Evolutionary conservation across 306 rosid species (phyloP), one percentile per base, ranked within the genome.

Genomic region (barrel medic (Medicago truncatula)): DNA sequence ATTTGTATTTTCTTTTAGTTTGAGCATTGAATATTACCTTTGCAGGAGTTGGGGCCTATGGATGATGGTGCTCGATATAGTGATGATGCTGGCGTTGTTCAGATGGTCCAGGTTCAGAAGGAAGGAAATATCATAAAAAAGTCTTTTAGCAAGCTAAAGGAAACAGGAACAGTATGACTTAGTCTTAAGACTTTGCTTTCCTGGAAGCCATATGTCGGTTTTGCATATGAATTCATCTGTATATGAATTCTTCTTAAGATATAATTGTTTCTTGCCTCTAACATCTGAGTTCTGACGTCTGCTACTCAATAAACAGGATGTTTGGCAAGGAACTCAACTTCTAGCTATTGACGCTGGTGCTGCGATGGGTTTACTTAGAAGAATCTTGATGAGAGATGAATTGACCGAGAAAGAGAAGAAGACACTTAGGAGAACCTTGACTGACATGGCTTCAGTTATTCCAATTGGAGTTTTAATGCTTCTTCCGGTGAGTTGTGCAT

Each of bases 321-420:
- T 95, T 58, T 92, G 92, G 97, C 99, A 95, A 86, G 99, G 99
- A 82, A 92, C 99, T 58, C 99, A 90, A 70, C 94, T 95, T 70
- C 84, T 95, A 15, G 99, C 97, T 71, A 83, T 92, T 74, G 99
- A 95, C n/a, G 89, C 88, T 73, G 90, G 83, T 69, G 92, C 89
- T 77, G 92, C 97, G 56, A 81, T 46, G 77, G 97, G 83, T n/a
- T 89, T 92, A 81, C 66, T 95, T 78, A 86, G 93, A 85, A 90
- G 99, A 83, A 67, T 81, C 76, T 50, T 95, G 73, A 77, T 76
- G 71, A 93, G 97, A 74, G 97, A 95, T 78, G 97, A 92, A 76
- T 85, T 95, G 78, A 87, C 97, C 7, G 96, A 86, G 71, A 95
- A 92, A 70, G 99, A 95, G 84, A 95, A 89, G 86, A 84, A 84